A percentile compares a stretch with the other conserved stretches of the same genome.
phyloP scores from a whole-genome alignment of 106 monocot species.

The Apostasia shenzhenica region DNA sequence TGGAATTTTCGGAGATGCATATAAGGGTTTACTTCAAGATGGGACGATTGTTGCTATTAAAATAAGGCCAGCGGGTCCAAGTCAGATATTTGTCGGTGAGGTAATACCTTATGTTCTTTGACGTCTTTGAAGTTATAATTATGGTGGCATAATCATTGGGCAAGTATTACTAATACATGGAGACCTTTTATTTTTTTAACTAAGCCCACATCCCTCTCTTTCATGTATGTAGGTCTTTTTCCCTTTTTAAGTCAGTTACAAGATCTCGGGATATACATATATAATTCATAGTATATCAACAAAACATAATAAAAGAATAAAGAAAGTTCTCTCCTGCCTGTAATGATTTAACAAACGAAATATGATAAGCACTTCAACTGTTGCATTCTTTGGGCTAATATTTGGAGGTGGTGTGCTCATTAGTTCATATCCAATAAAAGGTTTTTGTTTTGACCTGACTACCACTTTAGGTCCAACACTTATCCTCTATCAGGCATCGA shows the following conservation, averaged over 20 bases:
- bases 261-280: too few species aligned
- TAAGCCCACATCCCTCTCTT: too few species aligned
- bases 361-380: not conserved
- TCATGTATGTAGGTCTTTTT: too few species aligned
- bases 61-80: slow-evolving; percentile 45
- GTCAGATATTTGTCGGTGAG: slow-evolving; percentile 61
- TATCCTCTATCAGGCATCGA: slow-evolving; percentile 68
- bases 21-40: slow-evolving; percentile 92
- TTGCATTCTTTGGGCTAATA: not conserved
- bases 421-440: not conserved
- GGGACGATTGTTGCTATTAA: slow-evolving; percentile 87
- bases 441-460: not conserved
- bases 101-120: slow-evolving; percentile 15
- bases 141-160: not conserved
- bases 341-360: too few species aligned
- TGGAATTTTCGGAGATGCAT: slow-evolving; percentile 83
- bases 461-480: slow-evolving; percentile 42
- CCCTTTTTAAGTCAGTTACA: too few species aligned
- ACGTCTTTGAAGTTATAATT: not conserved
- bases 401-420: not conserved
- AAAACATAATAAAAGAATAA: not conserved
- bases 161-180: not conserved
- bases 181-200: not conserved
- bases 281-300: too few species aligned
- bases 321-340: not conserved